Conservation (phyloP, 331 rosid genomes). For the Acacia pycnantha region DNA sequence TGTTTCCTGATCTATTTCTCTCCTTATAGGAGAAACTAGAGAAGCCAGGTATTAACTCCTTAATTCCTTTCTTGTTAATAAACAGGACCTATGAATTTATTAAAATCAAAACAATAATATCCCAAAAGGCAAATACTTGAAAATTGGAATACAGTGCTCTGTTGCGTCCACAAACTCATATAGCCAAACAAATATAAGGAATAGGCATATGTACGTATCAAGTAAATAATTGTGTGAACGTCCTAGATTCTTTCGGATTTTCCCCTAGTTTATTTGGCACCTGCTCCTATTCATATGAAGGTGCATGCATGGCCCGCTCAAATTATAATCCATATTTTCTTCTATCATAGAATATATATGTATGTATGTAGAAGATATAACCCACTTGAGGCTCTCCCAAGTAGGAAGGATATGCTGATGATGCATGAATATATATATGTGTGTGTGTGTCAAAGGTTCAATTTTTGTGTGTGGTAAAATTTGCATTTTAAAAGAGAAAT, state of each 20-base stretch:
- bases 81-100: background rate
- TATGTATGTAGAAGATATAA: too few relatives aligned
- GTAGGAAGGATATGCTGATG: too few relatives aligned
- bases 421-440: background rate
- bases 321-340: background rate
- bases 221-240: background rate
- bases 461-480: too few relatives aligned
- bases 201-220: background rate
- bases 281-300: background rate
- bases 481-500: too few relatives aligned
- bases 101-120: background rate
- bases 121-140: background rate
- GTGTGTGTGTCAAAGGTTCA: too few relatives aligned
- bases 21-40: background rate
- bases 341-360: too few relatives aligned
- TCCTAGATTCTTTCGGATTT: background rate
- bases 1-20: background rate
- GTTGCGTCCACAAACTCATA: background rate
- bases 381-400: too few relatives aligned
- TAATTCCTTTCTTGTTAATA: too few relatives aligned
- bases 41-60: background rate
- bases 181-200: background rate
- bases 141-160: background rate
- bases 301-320: background rate
- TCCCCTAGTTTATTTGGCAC: background rate